These are phyloP conservation scores for Alopecurus myosuroides DNA, from an alignment of 176 grass and related monocot genomes.

Conservation along the genomic window DNA sequence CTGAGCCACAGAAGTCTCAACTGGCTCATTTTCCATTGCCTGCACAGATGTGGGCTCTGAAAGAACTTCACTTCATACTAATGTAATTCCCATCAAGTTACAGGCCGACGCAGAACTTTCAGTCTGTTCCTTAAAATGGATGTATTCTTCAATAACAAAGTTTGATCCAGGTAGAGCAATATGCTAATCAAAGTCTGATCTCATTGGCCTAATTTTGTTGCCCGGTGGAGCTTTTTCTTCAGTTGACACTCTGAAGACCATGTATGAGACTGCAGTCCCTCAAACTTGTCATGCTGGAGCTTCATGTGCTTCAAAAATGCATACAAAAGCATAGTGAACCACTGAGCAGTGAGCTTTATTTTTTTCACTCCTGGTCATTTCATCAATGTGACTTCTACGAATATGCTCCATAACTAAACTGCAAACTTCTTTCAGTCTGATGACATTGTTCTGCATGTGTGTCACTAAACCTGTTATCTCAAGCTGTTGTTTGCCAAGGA, in stretches of 20 bases:
- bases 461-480: conserved; percentile 34
- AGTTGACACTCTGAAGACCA: conserved; percentile 35
- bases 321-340: conserved; percentile 42
- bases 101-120: background rate
- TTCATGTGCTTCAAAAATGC: conserved; percentile 59
- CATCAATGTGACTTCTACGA: conserved; percentile 19
- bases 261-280: conserved; percentile 34
- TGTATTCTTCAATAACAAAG: conserved; percentile 55
- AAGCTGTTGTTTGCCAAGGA: conserved; percentile 45
- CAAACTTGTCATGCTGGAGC: conserved; percentile 45
- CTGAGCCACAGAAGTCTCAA: background rate
- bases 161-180: conserved; percentile 45
- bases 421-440: conserved; percentile 34
- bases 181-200: conserved; percentile 33
- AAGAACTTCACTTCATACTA: background rate
- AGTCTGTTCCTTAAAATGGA: conserved; percentile 31
- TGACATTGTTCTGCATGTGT: conserved; percentile 42
- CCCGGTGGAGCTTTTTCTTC: conserved; percentile 51
- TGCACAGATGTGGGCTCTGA: conserved; percentile 2
- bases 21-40: conserved; percentile 11
- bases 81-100: conserved; percentile 22
- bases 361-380: conserved; percentile 31
- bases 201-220: conserved; percentile 48
- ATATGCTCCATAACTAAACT: conserved; percentile 42
- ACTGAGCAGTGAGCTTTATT: conserved; percentile 33